phyloP scores from a whole-genome alignment of 1,284 basidiomycete species.

The Cutaneotrichosporon mucoides region DNA sequence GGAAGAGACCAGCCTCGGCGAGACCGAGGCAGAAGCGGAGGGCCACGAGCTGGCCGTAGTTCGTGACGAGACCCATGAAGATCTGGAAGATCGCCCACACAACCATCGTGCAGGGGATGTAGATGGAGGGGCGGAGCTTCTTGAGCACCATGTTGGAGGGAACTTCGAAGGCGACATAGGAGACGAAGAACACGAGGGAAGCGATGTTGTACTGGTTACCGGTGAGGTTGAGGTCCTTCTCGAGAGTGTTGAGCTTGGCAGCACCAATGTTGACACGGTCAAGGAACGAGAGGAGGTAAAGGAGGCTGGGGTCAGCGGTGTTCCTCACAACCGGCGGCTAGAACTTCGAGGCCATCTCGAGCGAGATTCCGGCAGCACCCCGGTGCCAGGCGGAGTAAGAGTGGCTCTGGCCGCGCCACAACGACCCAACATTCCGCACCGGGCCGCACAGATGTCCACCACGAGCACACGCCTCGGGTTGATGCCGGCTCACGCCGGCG shows the following conservation, averaged over 20 bases:
- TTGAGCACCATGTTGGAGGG: slow-evolving; percentile 52
- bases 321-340: background rate
- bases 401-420: too few relatives aligned
- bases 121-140: slow-evolving; percentile 44
- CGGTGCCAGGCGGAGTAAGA: too few relatives aligned
- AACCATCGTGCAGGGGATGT: slow-evolving; percentile 46
- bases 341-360: too few relatives aligned
- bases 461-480: too few relatives aligned
- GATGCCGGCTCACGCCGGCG: too few relatives aligned
- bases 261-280: slow-evolving; percentile 52
- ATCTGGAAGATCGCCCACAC: slow-evolving; percentile 44
- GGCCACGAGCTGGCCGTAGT: slow-evolving; percentile 46
- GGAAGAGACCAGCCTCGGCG: slow-evolving; percentile 46
- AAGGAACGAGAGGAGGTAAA: slow-evolving; percentile 50
- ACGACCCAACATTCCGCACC: too few relatives aligned
- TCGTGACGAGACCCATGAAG: slow-evolving; percentile 49
- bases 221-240: slow-evolving; percentile 44
- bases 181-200: slow-evolving; percentile 45
- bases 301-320: slow-evolving; percentile 20
- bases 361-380: too few relatives aligned
- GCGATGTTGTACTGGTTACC: slow-evolving; percentile 47
- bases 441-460: too few relatives aligned
- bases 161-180: slow-evolving; percentile 48
- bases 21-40: slow-evolving; percentile 49
- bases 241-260: slow-evolving; percentile 45